Evolutionary conservation across 768 basidiomycete genomes (phyloP), one percentile per base, ranked within the genome.

Genomic region (Mycena leptocephala): DNA sequence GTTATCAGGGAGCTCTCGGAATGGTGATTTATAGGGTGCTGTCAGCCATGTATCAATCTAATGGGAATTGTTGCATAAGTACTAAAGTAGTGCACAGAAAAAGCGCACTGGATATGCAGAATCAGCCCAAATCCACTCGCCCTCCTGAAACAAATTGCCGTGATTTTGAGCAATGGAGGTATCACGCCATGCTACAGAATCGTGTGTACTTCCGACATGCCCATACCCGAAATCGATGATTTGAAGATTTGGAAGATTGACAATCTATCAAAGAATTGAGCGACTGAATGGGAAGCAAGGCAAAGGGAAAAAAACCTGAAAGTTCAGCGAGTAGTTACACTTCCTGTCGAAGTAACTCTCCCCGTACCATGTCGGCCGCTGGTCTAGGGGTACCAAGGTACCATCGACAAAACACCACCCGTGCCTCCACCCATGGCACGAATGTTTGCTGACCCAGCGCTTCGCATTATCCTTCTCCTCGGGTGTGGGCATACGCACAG

Each of bases 381-480:
- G n/a, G n/a, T n/a, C n/a, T n/a, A n/a, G n/a, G n/a, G n/a, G n/a
- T n/a, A n/a, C n/a, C n/a, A n/a, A n/a, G n/a, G n/a, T n/a, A n/a
- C n/a, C n/a, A n/a, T n/a, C n/a, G n/a, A n/a, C n/a, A n/a, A n/a
- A n/a, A n/a, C n/a, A n/a, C n/a, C n/a, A n/a, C n/a, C n/a, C n/a
- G n/a, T n/a, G n/a, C 18, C 46, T 46, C 43, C 43, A 46, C 20
- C 78, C 76, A 35, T 62, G 28, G 79, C 87, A 83, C 32, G 85
- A 80, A 26, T 81, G 63, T 33, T 76, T 65, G 55, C 83, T 79
- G 5, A 88, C 84, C 86, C 86, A 89, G 1, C 18, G 16, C 78
- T 86, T 87, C 33, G 86, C 87, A 22, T 75, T 70, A 67, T 85
- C 81, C 70, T 86, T 87, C 75, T 88, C 86, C 22, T 74, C 81